Evolutionary conservation across 2,329 filamentous ascomycete species (phyloP).

Genomic region (Alternaria sp.): DNA sequence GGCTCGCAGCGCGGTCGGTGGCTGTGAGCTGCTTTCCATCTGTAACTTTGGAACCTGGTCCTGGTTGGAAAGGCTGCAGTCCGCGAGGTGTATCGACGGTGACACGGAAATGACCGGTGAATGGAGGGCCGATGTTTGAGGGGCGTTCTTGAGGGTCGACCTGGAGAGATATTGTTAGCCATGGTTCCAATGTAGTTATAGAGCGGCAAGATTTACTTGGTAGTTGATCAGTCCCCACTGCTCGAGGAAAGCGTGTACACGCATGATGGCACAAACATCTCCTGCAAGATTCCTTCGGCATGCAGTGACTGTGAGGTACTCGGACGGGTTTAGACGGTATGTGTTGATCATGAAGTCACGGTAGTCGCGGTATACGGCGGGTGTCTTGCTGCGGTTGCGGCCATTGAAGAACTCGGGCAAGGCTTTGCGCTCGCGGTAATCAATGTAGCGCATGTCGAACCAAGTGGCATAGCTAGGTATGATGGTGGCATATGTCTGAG

Average conservation of each 20-base stretch:
- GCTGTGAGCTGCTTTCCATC: slow-evolving; percentile 68
- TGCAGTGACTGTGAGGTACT: slow-evolving; percentile 96
- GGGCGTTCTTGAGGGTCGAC: slow-evolving; percentile 95
- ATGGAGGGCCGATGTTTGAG: slow-evolving; percentile 93
- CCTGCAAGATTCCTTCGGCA: slow-evolving; percentile 94
- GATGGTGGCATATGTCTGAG: slow-evolving; percentile 94
- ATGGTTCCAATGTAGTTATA: background rate
- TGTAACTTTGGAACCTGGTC: slow-evolving; percentile 72
- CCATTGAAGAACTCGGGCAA: slow-evolving; percentile 99
- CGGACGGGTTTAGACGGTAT: slow-evolving; percentile 91
- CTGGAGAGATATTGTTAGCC: slow-evolving; percentile 58
- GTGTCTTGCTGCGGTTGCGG: slow-evolving; percentile 96
- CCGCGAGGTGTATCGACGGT: slow-evolving; percentile 95
- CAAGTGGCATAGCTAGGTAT: slow-evolving; percentile 97
- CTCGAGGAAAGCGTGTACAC: slow-evolving; percentile 95
- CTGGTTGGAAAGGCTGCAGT: slow-evolving; percentile 93
- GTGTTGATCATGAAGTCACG: slow-evolving; percentile 99
- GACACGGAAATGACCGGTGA: slow-evolving; percentile 96
- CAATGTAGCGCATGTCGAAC: slow-evolving; percentile 97
- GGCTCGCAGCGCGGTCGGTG: slow-evolving; percentile 75
- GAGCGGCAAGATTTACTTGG: slow-evolving; percentile 68
- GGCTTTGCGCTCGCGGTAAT: slow-evolving; percentile 91
- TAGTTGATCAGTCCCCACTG: slow-evolving; percentile 99
- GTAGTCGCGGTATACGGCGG: slow-evolving; percentile 97
- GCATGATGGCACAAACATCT: slow-evolving; percentile 99